These are phyloP conservation scores for Phytophthora melonis DNA, from an alignment of 352 stramenopile species.

Conservation along the genomic window DNA sequence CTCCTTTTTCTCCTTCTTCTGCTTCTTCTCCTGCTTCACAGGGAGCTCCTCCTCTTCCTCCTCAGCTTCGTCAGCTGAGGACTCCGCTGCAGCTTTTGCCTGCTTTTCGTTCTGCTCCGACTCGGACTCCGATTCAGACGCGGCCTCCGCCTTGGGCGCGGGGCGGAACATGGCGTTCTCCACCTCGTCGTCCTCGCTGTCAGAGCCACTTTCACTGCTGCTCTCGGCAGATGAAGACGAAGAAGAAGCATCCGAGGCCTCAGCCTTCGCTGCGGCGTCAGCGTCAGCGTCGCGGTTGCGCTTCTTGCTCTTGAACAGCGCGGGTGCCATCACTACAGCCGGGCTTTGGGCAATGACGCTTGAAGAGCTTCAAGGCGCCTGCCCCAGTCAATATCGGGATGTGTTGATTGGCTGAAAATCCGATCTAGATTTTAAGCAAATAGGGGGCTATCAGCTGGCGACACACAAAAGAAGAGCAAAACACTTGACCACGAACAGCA, in stretches of 20 bases:
- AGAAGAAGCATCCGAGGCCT: not conserved
- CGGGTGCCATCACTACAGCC: constrained; percentile 19
- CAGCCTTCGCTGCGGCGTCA: not conserved
- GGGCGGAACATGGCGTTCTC: constrained; percentile 84
- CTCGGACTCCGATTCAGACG: constrained; percentile 28
- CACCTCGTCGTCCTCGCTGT: constrained; percentile 69
- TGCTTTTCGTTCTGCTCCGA: constrained; percentile 31
- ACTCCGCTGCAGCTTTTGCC: constrained; percentile 16
- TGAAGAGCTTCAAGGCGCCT: constrained; percentile 9
- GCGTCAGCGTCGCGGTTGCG: constrained; percentile 26
- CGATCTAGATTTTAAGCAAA: constrained; percentile 20
- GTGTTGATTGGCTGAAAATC: constrained; percentile 31
- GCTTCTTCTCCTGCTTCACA: constrained; percentile 46
- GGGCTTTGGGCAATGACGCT: constrained; percentile 17
- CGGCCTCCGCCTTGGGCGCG: constrained; percentile 34
- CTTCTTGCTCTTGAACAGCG: constrained; percentile 43
- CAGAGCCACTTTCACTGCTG: constrained; percentile 30
- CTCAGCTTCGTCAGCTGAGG: constrained; percentile 3
- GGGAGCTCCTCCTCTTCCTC: constrained; percentile 64
- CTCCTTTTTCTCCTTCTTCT: constrained; percentile 30
- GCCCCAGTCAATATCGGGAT: constrained; percentile 33
- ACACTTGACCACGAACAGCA: constrained; percentile 10
- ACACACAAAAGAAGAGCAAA: constrained; percentile 10
- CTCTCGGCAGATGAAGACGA: constrained; percentile 21
- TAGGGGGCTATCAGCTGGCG: constrained; percentile 9